These are phyloP conservation scores for Cicer bijugum DNA, from an alignment of 306 rosid genomes.

Conservation along the genomic window DNA sequence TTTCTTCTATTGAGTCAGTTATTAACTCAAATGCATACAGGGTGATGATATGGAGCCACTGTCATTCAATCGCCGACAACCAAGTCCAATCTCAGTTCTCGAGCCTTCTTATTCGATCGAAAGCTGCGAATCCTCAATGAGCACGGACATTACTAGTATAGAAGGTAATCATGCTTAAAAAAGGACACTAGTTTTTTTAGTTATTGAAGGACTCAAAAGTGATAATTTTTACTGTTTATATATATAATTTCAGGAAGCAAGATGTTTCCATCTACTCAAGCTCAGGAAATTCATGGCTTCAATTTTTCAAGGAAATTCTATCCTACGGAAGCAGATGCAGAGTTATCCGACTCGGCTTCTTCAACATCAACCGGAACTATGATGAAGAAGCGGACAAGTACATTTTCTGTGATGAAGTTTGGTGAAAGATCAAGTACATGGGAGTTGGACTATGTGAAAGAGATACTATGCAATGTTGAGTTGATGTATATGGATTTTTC, in stretches of 20 bases:
- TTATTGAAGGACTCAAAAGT: constrained; percentile 22
- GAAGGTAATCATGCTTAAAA: constrained; percentile 60
- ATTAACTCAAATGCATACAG: constrained; percentile 53
- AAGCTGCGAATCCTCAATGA: constrained; percentile 70
- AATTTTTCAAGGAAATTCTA: constrained; percentile 56
- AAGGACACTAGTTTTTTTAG: background rate
- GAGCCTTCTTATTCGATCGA: constrained; percentile 83
- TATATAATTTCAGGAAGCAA: constrained; percentile 65
- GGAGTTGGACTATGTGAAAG: constrained; percentile 80
- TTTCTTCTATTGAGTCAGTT: constrained; percentile 22
- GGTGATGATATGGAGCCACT: constrained; percentile 58
- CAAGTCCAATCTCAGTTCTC: constrained; percentile 87
- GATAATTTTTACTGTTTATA: constrained; percentile 24
- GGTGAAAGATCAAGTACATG: constrained; percentile 52
- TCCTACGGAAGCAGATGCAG: constrained; percentile 60
- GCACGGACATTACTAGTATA: constrained; percentile 61
- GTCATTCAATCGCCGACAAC: constrained; percentile 57
- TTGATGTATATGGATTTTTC: constrained; percentile 70
- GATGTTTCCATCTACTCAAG: constrained; percentile 65
- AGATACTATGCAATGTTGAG: constrained; percentile 63
- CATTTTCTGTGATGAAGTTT: constrained; percentile 38
- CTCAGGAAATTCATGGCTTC: constrained; percentile 56
- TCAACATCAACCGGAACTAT: constrained; percentile 57
- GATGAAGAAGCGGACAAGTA: constrained; percentile 43
- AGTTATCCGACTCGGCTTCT: constrained; percentile 87